These are phyloP conservation scores for Camellia lanceoleosa DNA, from an alignment of 148 eudicot genomes.

Conservation along the genomic window DNA sequence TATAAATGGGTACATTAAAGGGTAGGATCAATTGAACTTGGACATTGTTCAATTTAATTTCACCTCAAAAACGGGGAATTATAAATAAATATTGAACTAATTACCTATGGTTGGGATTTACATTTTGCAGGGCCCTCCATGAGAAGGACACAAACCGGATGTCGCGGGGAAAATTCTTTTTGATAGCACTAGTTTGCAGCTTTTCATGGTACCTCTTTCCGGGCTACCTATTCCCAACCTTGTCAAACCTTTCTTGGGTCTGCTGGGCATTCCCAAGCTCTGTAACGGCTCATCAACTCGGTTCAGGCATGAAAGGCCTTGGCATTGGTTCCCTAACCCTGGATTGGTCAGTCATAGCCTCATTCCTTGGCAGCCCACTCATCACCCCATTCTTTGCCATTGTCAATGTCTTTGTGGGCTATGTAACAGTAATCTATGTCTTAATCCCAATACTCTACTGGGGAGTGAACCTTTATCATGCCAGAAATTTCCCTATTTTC, in stretches of 20 bases:
- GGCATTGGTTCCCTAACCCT: conserved; percentile 51
- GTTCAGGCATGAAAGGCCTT: conserved; percentile 54
- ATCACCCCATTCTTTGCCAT: conserved; percentile 51
- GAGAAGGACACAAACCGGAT: conserved; percentile 29
- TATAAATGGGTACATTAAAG: too few species aligned
- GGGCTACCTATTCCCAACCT: conserved; percentile 36
- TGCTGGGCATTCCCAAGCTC: conserved; percentile 50
- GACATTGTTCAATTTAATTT: too few species aligned
- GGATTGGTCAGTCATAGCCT: conserved; percentile 47
- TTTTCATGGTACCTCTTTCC: conserved; percentile 53
- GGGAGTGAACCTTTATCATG: conserved; percentile 42
- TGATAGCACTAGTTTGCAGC: conserved; percentile 42
- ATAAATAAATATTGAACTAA: too few species aligned
- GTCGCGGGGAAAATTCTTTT: conserved; percentile 48
- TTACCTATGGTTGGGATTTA: background rate
- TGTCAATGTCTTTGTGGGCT: conserved; percentile 45
- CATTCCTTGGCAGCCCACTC: conserved; percentile 45
- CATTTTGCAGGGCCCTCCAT: conserved; percentile 42
- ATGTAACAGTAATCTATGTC: conserved; percentile 31
- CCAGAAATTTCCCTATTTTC: conserved; percentile 42
- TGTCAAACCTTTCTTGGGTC: conserved; percentile 45
- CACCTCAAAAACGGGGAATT: background rate
- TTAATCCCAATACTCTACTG: conserved; percentile 46
- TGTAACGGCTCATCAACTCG: conserved; percentile 51
- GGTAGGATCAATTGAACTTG: too few species aligned